These are phyloP conservation scores for Aureococcus anophagefferens DNA, from an alignment of 108 stramenopile species.

Conservation along the genomic window DNA sequence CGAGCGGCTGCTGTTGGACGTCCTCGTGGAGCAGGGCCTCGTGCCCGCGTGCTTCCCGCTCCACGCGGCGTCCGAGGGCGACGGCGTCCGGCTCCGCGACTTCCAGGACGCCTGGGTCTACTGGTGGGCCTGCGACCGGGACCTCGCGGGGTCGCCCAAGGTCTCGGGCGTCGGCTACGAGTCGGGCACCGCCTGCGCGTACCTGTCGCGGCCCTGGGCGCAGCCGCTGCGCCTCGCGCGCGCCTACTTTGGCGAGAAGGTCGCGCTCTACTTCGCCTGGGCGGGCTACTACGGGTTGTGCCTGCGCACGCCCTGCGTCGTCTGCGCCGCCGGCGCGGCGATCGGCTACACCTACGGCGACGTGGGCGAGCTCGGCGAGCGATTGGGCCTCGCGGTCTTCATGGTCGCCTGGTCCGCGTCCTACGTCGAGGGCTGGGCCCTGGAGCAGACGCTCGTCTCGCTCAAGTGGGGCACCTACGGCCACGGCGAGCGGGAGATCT, in stretches of 20 bases:
- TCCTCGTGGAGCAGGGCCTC: constrained; percentile 10
- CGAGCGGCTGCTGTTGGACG: constrained; percentile 20
- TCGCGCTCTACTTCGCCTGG: constrained; percentile 53
- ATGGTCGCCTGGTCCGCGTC: constrained; percentile 34
- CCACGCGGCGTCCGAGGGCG: constrained; percentile 28
- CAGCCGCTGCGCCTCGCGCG: constrained; percentile 34
- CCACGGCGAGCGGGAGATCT: constrained; percentile 30
- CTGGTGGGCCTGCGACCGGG: constrained; percentile 11
- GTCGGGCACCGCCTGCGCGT: background rate
- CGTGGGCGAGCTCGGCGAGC: no score
- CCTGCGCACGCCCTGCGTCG: background rate
- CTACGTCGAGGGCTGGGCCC: constrained; percentile 35
- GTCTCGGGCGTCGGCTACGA: background rate
- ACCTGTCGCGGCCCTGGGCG: background rate
- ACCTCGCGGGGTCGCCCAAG: constrained; percentile 18
- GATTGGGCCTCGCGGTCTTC: constrained; percentile 15
- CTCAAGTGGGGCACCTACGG: constrained; percentile 24
- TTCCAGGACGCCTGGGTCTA: constrained; percentile 23
- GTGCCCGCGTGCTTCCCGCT: constrained; percentile 15
- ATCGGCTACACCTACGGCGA: no score
- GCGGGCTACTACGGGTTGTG: constrained; percentile 41
- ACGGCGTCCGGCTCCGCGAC: constrained; percentile 1
- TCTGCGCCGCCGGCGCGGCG: no score
- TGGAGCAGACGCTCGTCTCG: constrained; percentile 3
- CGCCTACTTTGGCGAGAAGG: constrained; percentile 46